Evolutionary conservation across 257 asterid species (phyloP).

Genomic region (Eucommia ulmoides): DNA sequence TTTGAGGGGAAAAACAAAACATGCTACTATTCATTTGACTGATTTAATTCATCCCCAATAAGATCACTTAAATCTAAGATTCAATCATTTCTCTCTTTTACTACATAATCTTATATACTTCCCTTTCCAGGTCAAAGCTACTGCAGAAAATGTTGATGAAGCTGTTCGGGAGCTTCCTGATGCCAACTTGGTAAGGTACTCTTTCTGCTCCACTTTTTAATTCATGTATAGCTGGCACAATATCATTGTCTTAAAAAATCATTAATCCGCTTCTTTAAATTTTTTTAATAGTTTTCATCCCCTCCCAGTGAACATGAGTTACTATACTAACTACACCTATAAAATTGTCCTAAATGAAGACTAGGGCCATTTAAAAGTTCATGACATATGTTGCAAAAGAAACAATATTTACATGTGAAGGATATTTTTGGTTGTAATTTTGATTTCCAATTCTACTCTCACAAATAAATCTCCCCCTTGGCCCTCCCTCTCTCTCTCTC

Average conservation of each 20-base stretch:
- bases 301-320: too few species aligned
- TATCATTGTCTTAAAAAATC: background rate
- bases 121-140: constrained; percentile 72
- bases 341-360: background rate
- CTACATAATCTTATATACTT: too few species aligned
- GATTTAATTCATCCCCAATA: too few species aligned
- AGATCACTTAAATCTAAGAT: too few species aligned
- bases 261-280: background rate
- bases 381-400: background rate
- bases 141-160: constrained; percentile 92
- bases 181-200: constrained; percentile 99
- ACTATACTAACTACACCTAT: background rate
- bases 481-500: too few species aligned
- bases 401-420: background rate
- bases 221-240: constrained; percentile 3
- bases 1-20: too few species aligned
- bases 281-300: too few species aligned
- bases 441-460: background rate
- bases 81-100: too few species aligned
- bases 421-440: too few species aligned
- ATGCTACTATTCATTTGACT: too few species aligned
- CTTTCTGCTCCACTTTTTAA: constrained; percentile 33
- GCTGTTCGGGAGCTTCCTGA: constrained; percentile 99
- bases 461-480: too few species aligned
- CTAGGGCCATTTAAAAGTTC: background rate